A percentile compares a stretch with the other conserved stretches of the same genome.
These are phyloP conservation scores for Davidsoniella virescens DNA, from an alignment of 2,329 filamentous ascomycete species.

Conservation along the genomic window DNA sequence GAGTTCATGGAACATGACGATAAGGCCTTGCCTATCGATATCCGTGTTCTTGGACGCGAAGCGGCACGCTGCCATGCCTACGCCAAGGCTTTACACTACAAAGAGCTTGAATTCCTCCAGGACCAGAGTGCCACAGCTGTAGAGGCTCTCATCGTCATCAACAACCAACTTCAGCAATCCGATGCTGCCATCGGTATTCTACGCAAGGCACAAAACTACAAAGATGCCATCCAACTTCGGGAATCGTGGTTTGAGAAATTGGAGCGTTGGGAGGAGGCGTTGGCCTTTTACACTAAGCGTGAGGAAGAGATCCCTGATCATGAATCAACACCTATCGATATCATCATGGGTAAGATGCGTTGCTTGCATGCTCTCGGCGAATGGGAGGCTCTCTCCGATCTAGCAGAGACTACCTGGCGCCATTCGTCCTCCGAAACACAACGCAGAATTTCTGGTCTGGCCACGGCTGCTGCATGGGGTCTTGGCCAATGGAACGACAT, in stretches of 20 bases:
- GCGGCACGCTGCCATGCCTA: conserved; percentile 95
- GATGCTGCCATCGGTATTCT: conserved; percentile 97
- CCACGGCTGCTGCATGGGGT: conserved; percentile 92
- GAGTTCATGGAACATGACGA: conserved; percentile 99
- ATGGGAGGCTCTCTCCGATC: conserved; percentile 80
- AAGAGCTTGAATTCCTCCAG: conserved; percentile 94
- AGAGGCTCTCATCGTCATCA: conserved; percentile 95
- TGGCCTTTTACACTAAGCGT: conserved; percentile 79
- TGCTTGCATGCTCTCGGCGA: conserved; percentile 94
- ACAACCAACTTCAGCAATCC: conserved; percentile 96
- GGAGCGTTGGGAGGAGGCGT: conserved; percentile 92
- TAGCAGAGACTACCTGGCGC: conserved; percentile 88
- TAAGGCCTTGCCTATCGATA: conserved; percentile 94
- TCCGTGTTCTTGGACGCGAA: conserved; percentile 82
- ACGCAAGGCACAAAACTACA: conserved; percentile 86
- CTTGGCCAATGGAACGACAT: conserved; percentile 94
- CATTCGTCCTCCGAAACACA: conserved; percentile 78
- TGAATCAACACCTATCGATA: conserved; percentile 57
- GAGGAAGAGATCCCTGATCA: conserved; percentile 22
- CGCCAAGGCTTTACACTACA: conserved; percentile 96
- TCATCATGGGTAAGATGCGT: conserved; percentile 99
- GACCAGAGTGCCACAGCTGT: conserved; percentile 93
- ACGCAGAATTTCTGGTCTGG: conserved; percentile 78
- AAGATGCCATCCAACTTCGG: conserved; percentile 80
- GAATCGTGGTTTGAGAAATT: conserved; percentile 99